Evolutionary conservation across 352 stramenopile genomes (phyloP).

Genomic region (Elongisporangium senticosum): DNA sequence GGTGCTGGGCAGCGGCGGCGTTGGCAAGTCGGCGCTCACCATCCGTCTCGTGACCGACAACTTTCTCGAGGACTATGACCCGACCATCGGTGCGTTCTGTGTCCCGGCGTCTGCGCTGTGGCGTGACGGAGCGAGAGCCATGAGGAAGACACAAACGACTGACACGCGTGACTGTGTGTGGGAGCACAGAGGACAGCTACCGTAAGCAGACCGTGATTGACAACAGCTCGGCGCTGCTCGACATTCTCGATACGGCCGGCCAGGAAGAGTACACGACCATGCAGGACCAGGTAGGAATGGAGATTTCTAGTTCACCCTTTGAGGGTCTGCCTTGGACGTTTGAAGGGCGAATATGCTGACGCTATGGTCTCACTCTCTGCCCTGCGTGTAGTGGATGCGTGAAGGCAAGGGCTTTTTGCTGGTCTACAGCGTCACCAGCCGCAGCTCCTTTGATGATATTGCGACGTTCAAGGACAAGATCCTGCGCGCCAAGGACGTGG

Average conservation of each 20-base stretch:
- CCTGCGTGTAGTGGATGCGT: conserved; percentile 85
- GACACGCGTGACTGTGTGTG: background rate
- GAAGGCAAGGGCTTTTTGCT: conserved; percentile 89
- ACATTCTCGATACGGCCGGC: conserved; percentile 90
- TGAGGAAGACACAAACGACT: background rate
- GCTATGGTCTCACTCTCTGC: background rate
- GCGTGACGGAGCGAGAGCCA: background rate
- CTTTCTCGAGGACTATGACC: conserved; percentile 92
- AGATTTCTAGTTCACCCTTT: background rate
- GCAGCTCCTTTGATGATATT: conserved; percentile 89
- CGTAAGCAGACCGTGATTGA: conserved; percentile 88
- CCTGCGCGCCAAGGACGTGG: conserved; percentile 82
- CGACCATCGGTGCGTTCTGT: conserved; percentile 71
- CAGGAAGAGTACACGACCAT: conserved; percentile 92
- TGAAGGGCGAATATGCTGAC: background rate
- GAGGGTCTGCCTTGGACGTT: too few relatives aligned
- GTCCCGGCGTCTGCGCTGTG: background rate
- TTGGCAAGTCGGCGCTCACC: conserved; percentile 90
- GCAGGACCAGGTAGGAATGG: conserved; percentile 70
- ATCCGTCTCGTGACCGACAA: conserved; percentile 90
- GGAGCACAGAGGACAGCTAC: conserved; percentile 87
- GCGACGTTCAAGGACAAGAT: conserved; percentile 88
- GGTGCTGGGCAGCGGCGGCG: conserved; percentile 85
- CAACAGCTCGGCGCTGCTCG: conserved; percentile 70
- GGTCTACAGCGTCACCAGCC: conserved; percentile 87